A percentile compares a stretch with the other conserved stretches of the same genome.
Evolutionary conservation across 2,329 filamentous ascomycete species (phyloP).

Genomic region (Diplodia corticola): DNA sequence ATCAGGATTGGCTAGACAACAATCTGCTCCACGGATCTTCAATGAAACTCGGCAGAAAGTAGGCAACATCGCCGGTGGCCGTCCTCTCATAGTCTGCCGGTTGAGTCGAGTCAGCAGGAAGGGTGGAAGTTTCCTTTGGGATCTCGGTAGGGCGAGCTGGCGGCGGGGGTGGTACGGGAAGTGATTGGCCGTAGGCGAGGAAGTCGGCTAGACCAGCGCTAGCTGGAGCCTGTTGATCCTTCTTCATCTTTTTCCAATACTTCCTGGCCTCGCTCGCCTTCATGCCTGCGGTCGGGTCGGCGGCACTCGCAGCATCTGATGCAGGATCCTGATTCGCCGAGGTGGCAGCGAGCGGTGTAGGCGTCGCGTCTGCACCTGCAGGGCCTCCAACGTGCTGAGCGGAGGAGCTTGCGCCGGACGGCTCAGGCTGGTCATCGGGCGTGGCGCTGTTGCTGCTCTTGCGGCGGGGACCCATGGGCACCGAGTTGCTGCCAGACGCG

Average conservation of each 20-base stretch:
- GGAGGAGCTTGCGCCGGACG: conserved; percentile 28
- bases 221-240: conserved; percentile 24
- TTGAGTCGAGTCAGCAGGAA: not conserved
- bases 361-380: conserved; percentile 3
- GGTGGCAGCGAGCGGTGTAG: conserved; percentile 2
- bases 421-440: conserved; percentile 40
- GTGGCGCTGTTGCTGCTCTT: conserved; percentile 34
- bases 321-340: not conserved
- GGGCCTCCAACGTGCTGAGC: not conserved
- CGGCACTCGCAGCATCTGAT: not conserved
- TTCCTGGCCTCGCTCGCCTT: not conserved
- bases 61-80: conserved; percentile 62
- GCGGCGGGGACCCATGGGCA: conserved; percentile 24
- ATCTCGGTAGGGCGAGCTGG: not conserved
- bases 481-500: conserved; percentile 1
- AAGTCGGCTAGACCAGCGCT: conserved; percentile 36
- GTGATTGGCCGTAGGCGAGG: conserved; percentile 30
- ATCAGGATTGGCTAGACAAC: not conserved
- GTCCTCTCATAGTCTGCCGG: not conserved
- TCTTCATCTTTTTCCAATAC: conserved; percentile 23
- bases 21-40: conserved; percentile 65
- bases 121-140: not conserved
- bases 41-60: conserved; percentile 69
- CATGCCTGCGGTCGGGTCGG: conserved; percentile 10
- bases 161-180: not conserved